Evolutionary conservation across 208 protist genomes (phyloP), one percentile per base, ranked within the genome.

Genomic region (Acanthamoeba lenticulata): DNA sequence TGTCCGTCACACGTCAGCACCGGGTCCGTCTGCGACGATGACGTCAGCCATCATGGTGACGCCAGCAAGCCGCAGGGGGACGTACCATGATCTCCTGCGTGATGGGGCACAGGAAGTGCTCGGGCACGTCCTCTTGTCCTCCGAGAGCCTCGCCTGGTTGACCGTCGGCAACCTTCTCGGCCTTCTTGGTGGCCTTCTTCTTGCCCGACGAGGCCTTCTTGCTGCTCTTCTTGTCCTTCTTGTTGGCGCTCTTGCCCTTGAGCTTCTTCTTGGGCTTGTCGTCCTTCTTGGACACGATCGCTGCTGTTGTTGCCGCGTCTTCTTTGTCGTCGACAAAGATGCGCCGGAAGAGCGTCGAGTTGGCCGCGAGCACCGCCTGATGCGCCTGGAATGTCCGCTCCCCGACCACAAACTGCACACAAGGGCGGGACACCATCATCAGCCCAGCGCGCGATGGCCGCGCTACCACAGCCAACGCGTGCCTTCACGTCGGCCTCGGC

Each of bases 21-120:
- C 24, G 86, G 86, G 42, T 92, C 60, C 15, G 27, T 47, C 86
- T 92, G 36, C 34, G n/a, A 32, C 32, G 4, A 17, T 24, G 32
- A 0, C 6, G 32, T 21, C 86, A 52, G 17, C 24, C 69, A 1
- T 44, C 7, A n/a, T 11, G 38, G 32, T 55, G 83, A 67, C 19
- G 32, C 15, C 32, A 49, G 77, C 24, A 34, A 86, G 6, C 9
- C 45, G 77, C 42, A 42, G 21, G 6, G 38, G 2, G 24, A 40
- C 24, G 44, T 74, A 74, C 86, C 86, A 92, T 92, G 52, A 92
- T 92, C 44, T 92, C 86, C 27, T 92, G 86, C 15, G 86, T 77
- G 29, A 92, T 92, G 86, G 86, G 86, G n/a, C 86, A 92, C 5
- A 92, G 60, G 40, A 77, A 92, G 27, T 42, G 40, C 40, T 92